These are phyloP conservation scores for Neobulgaria alba DNA, from an alignment of 2,329 filamentous ascomycete species.

Conservation along the genomic window DNA sequence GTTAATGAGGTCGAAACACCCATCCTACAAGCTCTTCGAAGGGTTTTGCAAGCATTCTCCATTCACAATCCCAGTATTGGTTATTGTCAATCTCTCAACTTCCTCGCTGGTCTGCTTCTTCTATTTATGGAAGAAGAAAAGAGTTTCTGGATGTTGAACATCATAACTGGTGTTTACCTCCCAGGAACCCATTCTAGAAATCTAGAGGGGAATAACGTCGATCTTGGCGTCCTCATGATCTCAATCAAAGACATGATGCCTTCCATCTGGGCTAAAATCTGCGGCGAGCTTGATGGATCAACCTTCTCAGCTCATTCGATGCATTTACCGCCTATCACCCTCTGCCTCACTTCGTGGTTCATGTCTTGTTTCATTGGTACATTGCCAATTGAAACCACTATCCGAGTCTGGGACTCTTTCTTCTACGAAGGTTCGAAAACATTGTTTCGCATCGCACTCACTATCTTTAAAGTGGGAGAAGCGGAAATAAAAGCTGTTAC, in stretches of 20 bases:
- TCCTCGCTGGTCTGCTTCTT: constrained; percentile 80
- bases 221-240: constrained; percentile 87
- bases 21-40: constrained; percentile 72
- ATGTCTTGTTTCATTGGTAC: constrained; percentile 96
- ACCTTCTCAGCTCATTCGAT: constrained; percentile 25
- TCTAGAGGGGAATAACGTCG: constrained; percentile 85
- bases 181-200: constrained; percentile 88
- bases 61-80: constrained; percentile 86
- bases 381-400: constrained; percentile 80
- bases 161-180: constrained; percentile 80
- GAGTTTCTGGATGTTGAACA: constrained; percentile 84
- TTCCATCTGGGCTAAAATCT: constrained; percentile 78
- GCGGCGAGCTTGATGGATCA: constrained; percentile 56
- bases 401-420: constrained; percentile 91
- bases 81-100: constrained; percentile 94
- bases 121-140: constrained; percentile 88
- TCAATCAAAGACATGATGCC: constrained; percentile 76
- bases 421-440: constrained; percentile 95
- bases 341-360: constrained; percentile 94
- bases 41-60: constrained; percentile 82
- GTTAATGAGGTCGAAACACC: constrained; percentile 48
- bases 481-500: constrained; percentile 66
- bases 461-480: constrained; percentile 86
- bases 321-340: constrained; percentile 76
- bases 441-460: constrained; percentile 81